Conservation (phyloP, 2,329 filamentous ascomycete genomes). For the Plectosphaerella plurivora region DNA sequence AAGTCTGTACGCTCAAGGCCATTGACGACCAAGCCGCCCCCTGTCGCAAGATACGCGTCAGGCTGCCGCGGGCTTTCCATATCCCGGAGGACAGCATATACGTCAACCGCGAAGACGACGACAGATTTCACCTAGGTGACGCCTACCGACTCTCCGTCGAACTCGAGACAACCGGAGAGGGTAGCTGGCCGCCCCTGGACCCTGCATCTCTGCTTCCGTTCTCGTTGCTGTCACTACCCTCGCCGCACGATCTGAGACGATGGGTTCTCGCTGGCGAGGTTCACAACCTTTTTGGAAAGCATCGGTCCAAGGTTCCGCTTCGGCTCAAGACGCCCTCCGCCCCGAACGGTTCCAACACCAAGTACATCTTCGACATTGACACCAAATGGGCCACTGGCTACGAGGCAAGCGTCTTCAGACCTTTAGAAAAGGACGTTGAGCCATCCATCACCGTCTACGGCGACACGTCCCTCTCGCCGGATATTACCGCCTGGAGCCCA, state of each 20-base stretch:
- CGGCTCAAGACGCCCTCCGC: constrained; percentile 28
- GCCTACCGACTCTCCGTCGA: constrained; percentile 47
- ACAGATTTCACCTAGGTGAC: constrained; percentile 42
- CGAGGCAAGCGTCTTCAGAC: constrained; percentile 20
- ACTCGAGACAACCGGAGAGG: constrained; percentile 44
- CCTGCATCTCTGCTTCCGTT: constrained; percentile 7
- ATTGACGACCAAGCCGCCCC: constrained; percentile 42
- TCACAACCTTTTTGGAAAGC: constrained; percentile 33
- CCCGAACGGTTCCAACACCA: constrained; percentile 22
- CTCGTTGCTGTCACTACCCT: background rate
- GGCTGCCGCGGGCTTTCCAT: constrained; percentile 43
- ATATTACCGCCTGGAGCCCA: constrained; percentile 8
- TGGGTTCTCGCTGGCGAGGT: constrained; percentile 39
- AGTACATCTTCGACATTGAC: constrained; percentile 45
- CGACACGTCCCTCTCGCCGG: constrained; percentile 10
- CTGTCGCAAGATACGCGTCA: constrained; percentile 42
- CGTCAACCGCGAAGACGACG: constrained; percentile 42
- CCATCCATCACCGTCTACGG: constrained; percentile 39
- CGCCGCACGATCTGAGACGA: background rate
- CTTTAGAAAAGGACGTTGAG: constrained; percentile 35
- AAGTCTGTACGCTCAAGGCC: constrained; percentile 47
- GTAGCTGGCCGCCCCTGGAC: constrained; percentile 48
- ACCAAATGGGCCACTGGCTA: constrained; percentile 41
- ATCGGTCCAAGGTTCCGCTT: constrained; percentile 22
- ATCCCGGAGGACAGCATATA: constrained; percentile 48